These are phyloP conservation scores for Pseudozyma pruni DNA, from an alignment of 1,284 basidiomycete species.

Conservation along the genomic window DNA sequence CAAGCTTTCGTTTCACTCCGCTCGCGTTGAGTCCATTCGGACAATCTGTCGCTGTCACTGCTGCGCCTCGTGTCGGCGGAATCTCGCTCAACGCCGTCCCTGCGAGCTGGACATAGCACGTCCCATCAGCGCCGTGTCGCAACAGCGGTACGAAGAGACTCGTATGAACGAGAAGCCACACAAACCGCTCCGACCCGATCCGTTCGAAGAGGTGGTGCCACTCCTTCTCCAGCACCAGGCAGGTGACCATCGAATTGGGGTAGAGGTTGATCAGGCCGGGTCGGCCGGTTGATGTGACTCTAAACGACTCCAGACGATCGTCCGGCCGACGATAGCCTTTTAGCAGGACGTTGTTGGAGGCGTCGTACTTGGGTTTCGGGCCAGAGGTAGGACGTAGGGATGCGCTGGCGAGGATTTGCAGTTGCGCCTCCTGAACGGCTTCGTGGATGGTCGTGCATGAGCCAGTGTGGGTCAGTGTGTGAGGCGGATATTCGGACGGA, in stretches of 20 bases:
- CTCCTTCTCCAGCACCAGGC: constrained; percentile 73
- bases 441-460: constrained; percentile 20
- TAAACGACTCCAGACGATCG: constrained; percentile 22
- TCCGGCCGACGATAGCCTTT: constrained; percentile 75
- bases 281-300: constrained; percentile 18
- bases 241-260: constrained; percentile 79
- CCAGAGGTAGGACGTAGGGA: not conserved
- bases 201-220: constrained; percentile 77
- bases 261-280: constrained; percentile 74
- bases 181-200: constrained; percentile 77
- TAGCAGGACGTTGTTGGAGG: constrained; percentile 72
- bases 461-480: not conserved
- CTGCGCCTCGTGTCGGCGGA: not conserved
- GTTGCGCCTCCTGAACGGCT: constrained; percentile 37
- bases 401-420: constrained; percentile 28
- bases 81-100: constrained; percentile 75
- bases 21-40: not conserved
- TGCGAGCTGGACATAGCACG: constrained; percentile 81
- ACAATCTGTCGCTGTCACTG: not conserved
- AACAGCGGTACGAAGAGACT: constrained; percentile 78
- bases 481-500: not conserved
- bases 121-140: constrained; percentile 70
- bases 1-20: constrained; percentile 17
- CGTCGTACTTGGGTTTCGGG: not conserved
- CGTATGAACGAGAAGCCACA: constrained; percentile 78